phyloP scores from a whole-genome alignment of 345 rosid species.

The Schrenkiella parvula region DNA sequence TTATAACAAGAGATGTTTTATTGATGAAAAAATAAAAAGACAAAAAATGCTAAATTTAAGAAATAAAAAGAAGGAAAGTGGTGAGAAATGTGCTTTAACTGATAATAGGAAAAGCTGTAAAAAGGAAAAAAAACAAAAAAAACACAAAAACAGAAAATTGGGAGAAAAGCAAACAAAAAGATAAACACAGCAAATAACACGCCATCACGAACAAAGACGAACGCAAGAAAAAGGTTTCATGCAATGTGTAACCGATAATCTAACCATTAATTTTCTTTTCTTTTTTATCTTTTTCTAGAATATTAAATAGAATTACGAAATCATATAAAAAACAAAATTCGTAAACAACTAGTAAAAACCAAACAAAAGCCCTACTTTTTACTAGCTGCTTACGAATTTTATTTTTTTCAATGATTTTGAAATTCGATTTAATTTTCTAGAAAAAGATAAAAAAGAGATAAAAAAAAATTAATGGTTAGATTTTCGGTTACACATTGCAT shows the following conservation, averaged over 20 bases:
- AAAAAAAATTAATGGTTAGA: neutral
- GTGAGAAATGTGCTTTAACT: slow-evolving; percentile 1
- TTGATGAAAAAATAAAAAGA: too few species aligned
- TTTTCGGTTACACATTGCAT: neutral
- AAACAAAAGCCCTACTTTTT: too few species aligned
- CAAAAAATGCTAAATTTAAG: neutral
- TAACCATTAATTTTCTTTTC: neutral
- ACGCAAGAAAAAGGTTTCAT: slow-evolving; percentile 5
- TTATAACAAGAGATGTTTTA: too few species aligned
- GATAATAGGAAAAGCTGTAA: neutral
- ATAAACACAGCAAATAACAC: slow-evolving; percentile 1
- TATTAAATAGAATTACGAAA: neutral
- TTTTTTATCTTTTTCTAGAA: neutral
- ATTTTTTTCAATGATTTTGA: too few species aligned
- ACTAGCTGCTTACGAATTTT: too few species aligned
- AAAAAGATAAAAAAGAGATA: neutral
- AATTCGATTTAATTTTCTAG: neutral
- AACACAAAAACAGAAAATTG: neutral
- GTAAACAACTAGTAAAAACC: too few species aligned
- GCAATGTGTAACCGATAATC: neutral
- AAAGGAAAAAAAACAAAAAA: neutral
- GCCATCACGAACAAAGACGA: neutral
- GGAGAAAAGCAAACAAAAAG: neutral
- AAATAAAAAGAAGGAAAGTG: neutral
- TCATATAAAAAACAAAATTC: too few species aligned